Evolutionary conservation across 768 basidiomycete species (phyloP).

Genomic region (Suillus cothurnatus): DNA sequence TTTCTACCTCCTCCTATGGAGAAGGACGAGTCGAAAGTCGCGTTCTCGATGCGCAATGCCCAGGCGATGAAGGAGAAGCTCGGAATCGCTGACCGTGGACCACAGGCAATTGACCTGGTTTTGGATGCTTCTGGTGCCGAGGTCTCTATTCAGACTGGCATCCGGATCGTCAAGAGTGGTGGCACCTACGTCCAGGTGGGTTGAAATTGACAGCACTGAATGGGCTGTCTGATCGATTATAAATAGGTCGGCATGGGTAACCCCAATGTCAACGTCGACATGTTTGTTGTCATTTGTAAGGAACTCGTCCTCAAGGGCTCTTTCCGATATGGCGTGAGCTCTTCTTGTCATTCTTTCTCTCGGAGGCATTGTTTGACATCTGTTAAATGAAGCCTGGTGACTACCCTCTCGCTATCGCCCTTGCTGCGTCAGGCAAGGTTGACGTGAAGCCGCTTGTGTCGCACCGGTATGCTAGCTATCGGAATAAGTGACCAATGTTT

Average conservation of each 20-base stretch:
- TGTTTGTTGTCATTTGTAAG: slow-evolving; percentile 70
- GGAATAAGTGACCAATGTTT: slow-evolving; percentile 16
- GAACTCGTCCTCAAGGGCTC: slow-evolving; percentile 85
- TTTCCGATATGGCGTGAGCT: slow-evolving; percentile 83
- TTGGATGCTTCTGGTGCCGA: slow-evolving; percentile 94
- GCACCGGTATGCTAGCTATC: slow-evolving; percentile 58
- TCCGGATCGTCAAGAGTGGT: slow-evolving; percentile 74
- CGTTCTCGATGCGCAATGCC: slow-evolving; percentile 76
- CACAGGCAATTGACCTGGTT: slow-evolving; percentile 77
- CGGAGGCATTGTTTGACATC: not conserved
- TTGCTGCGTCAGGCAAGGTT: slow-evolving; percentile 80
- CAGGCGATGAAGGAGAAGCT: slow-evolving; percentile 64
- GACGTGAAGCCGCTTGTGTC: slow-evolving; percentile 89
- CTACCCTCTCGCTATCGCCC: slow-evolving; percentile 82
- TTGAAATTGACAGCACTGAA: slow-evolving; percentile 2
- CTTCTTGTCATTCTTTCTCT: not conserved
- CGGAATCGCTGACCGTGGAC: slow-evolving; percentile 71
- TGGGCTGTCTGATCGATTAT: not conserved
- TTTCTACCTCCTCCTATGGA: slow-evolving; percentile 63
- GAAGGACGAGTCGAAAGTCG: slow-evolving; percentile 65
- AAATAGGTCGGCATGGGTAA: slow-evolving; percentile 84
- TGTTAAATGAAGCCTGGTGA: slow-evolving; percentile 63
- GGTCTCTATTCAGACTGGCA: slow-evolving; percentile 85
- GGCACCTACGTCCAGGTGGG: slow-evolving; percentile 72
- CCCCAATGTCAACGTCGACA: slow-evolving; percentile 72